Base-by-base conservation (phyloP, 164 flowering plant genomes). In the grape (Vitis vinifera) region DNA sequence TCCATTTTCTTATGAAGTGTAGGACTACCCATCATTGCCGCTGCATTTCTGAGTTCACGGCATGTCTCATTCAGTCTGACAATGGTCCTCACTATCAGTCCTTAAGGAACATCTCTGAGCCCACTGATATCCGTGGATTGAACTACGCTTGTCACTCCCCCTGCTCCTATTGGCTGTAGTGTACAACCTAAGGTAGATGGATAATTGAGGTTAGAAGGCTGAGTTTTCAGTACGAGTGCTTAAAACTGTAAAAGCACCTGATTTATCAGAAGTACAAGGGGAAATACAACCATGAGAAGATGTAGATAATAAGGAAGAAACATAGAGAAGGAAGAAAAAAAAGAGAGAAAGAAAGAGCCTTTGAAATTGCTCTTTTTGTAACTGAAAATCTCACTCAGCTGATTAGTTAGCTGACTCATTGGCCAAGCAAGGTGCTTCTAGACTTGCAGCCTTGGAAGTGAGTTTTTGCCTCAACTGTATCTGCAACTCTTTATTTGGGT, bases 21-120 rank as follows among this genome's bases (percentile, higher is more conserved):
- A 71, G 97, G 90, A 59, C 93, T 93, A 29, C 98, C 98, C 99
- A 96, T 93, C 37, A 96, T 91, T 53, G 97, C 81, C 12, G 99
- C 99, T 15, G 97, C 98, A 75, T 84, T 96, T 75, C 69, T 93
- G 78, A 96, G 91, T 71, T 96, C 99, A 13, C 98, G 93, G 73
- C 99, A 96, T 8, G 98, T 93, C 75, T 96, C 98, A 61, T 93
- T 97, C 51, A 96, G 78, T 56, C 97, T 81, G 49, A 96, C 97
- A 64, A 90, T 96, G 55, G 99, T 96, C 63, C 99, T 84, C 44
- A 96, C 99, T 55, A 93, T 96, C 66, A 91, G 76, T 58, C 99
- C 99, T 87, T 96, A 97, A 17, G 98, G 97, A 70, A 96, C 98
- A 82, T 96, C 99, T 2, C 97, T 96, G 47, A 90, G 98, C 78